Evolutionary conservation across 306 rosid genomes (phyloP).

Genomic region (Medicago arabica): DNA sequence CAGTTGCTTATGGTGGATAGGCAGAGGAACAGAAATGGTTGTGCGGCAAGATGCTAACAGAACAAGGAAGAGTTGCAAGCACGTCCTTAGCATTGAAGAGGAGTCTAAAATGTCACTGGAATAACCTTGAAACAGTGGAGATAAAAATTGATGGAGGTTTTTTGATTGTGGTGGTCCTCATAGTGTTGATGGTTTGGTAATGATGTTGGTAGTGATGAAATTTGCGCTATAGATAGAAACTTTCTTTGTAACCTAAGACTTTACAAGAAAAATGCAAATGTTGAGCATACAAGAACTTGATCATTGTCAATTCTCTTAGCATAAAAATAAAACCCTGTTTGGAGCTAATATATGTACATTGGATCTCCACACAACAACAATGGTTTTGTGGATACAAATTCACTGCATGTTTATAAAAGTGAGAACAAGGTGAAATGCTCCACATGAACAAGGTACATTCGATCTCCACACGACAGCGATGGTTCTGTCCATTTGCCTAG

Average conservation of each 20-base stretch:
- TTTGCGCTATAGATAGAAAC: neutral
- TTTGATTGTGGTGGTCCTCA: too few species aligned
- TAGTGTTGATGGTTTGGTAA: too few species aligned
- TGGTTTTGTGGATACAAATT: neutral
- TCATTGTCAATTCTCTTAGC: neutral
- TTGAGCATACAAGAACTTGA: neutral
- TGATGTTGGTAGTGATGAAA: neutral
- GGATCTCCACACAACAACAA: neutral
- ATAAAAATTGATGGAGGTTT: too few species aligned
- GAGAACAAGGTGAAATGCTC: neutral
- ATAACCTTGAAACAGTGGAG: too few species aligned
- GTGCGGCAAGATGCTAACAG: too few species aligned
- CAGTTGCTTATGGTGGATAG: too few species aligned
- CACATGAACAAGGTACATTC: neutral
- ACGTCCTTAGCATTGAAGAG: too few species aligned
- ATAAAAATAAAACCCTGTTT: conserved; percentile 12
- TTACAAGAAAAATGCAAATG: neutral
- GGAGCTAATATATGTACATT: conserved; percentile 11
- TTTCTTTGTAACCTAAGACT: neutral
- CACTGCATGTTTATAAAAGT: neutral
- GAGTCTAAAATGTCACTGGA: too few species aligned
- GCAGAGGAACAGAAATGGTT: too few species aligned
- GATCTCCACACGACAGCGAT: too few species aligned
- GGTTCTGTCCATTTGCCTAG: neutral
- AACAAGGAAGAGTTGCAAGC: too few species aligned